Base-by-base conservation (phyloP, 2,329 filamentous ascomycete genomes). In the Xylaria hypoxylon region DNA sequence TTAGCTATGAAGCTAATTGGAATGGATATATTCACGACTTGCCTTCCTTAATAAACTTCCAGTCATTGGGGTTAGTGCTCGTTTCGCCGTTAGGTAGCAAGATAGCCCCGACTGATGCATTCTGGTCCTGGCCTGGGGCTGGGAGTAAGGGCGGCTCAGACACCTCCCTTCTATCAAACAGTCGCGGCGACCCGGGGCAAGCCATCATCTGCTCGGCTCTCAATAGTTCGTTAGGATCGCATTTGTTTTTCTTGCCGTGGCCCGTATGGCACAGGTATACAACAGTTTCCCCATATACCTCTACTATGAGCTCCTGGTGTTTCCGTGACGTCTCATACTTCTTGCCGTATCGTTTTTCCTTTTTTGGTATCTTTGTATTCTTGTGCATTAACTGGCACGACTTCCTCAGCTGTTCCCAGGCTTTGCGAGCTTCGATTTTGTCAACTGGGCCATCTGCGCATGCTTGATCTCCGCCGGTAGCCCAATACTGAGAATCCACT, bases 131-230 rank as follows among this genome's bases (percentile, higher is more conserved):
- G 10, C 17, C 31, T 38, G n/a, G 51, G 22, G 5, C 5, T 26
- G 19, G 5, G 24, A 50, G 47, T 53, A 51, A 10, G n/a, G 31
- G 50, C n/a, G 19, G 50, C 33, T 53, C 33, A 3, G 50, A 31
- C 5, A 13, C 19, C 31, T 53, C 31, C 5, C 4, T 11, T 40
- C 51, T 2, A 15, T 53, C 33, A 19, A 38, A 53, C 8, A 53
- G n/a, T 40, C 51, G 19, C 3, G 31, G 51, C 8, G 19, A 24
- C 5, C 19, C 33, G 1, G 31, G 31, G n/a, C n/a, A 53, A 17
- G 51, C 10, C 33, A 40, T 53, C 31, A 53, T 53, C 19, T 40
- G 19, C 33, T 40, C 33, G 24, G 33, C 51, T 40, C 22, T 40
- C 7, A 24, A 5, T 6, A n/a, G 19, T n/a, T 53, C 33, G 7